These are phyloP conservation scores for Gossypium stocksii DNA, from an alignment of 345 rosid species.

Conservation along the genomic window DNA sequence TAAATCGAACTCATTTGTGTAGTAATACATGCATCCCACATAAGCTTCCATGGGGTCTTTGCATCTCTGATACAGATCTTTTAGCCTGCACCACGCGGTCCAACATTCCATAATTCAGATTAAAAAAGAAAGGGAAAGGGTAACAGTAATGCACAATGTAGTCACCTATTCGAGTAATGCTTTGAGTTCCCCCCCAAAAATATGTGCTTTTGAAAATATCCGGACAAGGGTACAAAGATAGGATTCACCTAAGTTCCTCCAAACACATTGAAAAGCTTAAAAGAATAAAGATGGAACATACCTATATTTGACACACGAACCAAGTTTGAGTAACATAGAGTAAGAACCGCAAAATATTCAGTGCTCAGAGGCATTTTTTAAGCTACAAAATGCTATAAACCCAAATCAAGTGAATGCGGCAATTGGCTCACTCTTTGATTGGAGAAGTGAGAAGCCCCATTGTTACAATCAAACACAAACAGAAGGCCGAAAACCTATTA, in stretches of 20 bases:
- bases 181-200: too few species aligned
- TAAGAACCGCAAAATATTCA: neutral
- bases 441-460: neutral
- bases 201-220: too few species aligned
- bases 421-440: neutral
- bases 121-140: too few species aligned
- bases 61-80: slow-evolving; percentile 88
- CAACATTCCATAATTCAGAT: slow-evolving; percentile 6
- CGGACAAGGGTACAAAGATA: neutral
- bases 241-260: neutral
- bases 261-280: neutral
- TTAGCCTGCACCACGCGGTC: slow-evolving; percentile 55
- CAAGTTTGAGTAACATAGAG: neutral
- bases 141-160: too few species aligned
- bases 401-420: neutral
- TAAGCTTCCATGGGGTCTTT: slow-evolving; percentile 86
- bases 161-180: too few species aligned
- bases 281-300: neutral
- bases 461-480: neutral
- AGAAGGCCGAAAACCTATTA: neutral
- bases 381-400: neutral
- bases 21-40: slow-evolving; percentile 95
- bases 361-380: neutral
- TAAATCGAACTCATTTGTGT: slow-evolving; percentile 87
- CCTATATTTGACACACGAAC: neutral